Conservation (phyloP, 345 rosid genomes). For the Lepidium sativum region DNA sequence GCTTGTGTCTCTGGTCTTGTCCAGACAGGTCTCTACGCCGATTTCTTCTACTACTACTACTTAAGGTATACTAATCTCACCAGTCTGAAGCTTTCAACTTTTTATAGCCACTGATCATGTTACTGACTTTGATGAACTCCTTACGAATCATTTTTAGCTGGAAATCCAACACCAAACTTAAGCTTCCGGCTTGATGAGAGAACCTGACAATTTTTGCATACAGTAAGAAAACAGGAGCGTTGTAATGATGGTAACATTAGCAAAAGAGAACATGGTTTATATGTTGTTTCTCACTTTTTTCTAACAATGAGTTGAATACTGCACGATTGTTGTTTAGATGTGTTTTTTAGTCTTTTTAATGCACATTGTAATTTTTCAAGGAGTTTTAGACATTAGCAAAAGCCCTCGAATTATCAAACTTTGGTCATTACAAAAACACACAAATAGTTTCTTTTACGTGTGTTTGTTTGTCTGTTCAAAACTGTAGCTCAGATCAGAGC, state of each 20-base stretch:
- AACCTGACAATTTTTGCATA: slow-evolving; percentile 7
- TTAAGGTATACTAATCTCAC: slow-evolving; percentile 42
- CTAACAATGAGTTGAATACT: slow-evolving; percentile 7
- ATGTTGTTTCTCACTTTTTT: background rate
- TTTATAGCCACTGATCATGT: background rate
- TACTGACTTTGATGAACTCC: background rate
- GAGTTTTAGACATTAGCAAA: background rate
- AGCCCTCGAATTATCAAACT: background rate
- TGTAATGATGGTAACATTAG: background rate
- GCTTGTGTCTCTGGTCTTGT: slow-evolving; percentile 79
- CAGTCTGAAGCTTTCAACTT: background rate
- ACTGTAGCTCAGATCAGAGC: slow-evolving; percentile 10
- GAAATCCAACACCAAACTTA: slow-evolving; percentile 85
- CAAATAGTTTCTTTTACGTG: background rate
- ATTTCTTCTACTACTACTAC: slow-evolving; percentile 93
- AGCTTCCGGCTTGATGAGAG: slow-evolving; percentile 73
- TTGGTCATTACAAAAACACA: background rate
- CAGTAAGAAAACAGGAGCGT: background rate
- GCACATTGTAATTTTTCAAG: slow-evolving; percentile 1
- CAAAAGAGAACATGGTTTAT: background rate
- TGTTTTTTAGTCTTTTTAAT: background rate
- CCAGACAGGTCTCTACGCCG: slow-evolving; percentile 85
- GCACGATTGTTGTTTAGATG: slow-evolving; percentile 3
- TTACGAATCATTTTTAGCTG: slow-evolving; percentile 38
- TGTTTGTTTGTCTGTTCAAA: slow-evolving; percentile 4